Evolutionary conservation across 495 filamentous ascomycete genomes (phyloP).

Genomic region (Penicillium cosmopolitanum): DNA sequence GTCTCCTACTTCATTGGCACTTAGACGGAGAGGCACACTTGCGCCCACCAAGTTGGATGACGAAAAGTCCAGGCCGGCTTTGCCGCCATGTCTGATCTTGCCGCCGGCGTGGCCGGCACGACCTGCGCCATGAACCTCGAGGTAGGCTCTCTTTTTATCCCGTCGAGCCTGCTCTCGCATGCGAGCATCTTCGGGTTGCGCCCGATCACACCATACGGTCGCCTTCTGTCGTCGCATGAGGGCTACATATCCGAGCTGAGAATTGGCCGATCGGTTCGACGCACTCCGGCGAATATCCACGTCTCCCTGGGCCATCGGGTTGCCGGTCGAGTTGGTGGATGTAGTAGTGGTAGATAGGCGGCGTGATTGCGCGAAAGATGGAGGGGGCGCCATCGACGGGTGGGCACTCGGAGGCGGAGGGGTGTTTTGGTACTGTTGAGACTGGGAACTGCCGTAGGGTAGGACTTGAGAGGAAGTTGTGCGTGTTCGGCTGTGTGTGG

Average conservation of each 20-base stretch:
- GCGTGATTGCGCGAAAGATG: slow-evolving; percentile 51
- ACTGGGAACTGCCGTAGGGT: slow-evolving; percentile 41
- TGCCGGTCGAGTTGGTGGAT: slow-evolving; percentile 61
- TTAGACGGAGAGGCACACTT: slow-evolving; percentile 86
- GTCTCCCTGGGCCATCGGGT: slow-evolving; percentile 46
- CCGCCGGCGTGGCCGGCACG: slow-evolving; percentile 61
- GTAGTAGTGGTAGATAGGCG: slow-evolving; percentile 76
- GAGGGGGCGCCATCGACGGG: slow-evolving; percentile 37
- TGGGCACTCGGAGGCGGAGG: slow-evolving; percentile 26
- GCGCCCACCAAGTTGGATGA: slow-evolving; percentile 74
- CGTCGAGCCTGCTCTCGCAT: slow-evolving; percentile 75
- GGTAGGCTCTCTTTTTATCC: slow-evolving; percentile 81
- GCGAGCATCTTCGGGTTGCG: slow-evolving; percentile 89
- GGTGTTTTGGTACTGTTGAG: slow-evolving; percentile 32
- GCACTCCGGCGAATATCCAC: slow-evolving; percentile 74
- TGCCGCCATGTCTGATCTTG: slow-evolving; percentile 80
- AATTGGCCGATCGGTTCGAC: slow-evolving; percentile 61
- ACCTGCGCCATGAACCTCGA: slow-evolving; percentile 71
- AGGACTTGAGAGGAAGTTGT: slow-evolving; percentile 65
- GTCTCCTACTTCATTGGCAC: slow-evolving; percentile 91
- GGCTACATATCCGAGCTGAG: slow-evolving; percentile 83
- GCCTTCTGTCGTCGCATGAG: slow-evolving; percentile 94
- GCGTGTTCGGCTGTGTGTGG: slow-evolving; percentile 56
- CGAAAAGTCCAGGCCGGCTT: slow-evolving; percentile 70
- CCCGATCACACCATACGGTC: slow-evolving; percentile 97